Base-by-base conservation (phyloP, 1,284 basidiomycete species). In the Trametes sp. region DNA sequence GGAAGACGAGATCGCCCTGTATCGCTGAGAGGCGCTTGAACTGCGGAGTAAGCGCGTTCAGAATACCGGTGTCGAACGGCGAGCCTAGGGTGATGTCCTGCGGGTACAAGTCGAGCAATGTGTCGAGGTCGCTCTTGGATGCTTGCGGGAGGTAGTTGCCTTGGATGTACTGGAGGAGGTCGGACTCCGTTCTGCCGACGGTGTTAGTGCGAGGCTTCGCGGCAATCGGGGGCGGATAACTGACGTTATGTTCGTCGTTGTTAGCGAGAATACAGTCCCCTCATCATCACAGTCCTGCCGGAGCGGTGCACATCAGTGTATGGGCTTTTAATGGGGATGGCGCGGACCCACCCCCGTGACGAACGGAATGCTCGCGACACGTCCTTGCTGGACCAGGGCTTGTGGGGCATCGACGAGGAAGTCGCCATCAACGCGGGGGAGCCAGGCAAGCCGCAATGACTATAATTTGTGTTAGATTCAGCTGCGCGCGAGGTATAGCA, bases 11-110 rank as follows among this genome's bases (percentile, higher is more conserved):
- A 59, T 86, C 85, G 0, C 83, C 84, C 50, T 75, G 74, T 65
- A 86, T 73, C 0, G 84, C 76, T 8, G 84, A 78, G 2, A 86
- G 70, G 23, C 84, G 76, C 71, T 86, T 84, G 74, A 76, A 85
- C 56, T 85, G 76, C 0, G 80, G 81, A 0, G 79, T 76, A 19
- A 84, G 64, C 0, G 74, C 74, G 62, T 83, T 80, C 1, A 75
- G 46, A 31, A 75, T 63, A 0, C 82, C 79, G 0, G 85, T 86
- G 49, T 76, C 75, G 64, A 79, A 87, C 0, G 85, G 85, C 0
- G 84, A 84, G 2, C 85, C 84, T 65, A 79, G 65, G 0, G 71
- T 72, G 16, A 78, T 72, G 52, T 83, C 79, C 0, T 65, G 61
- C 72, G 77, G 59, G 82, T 78, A 48, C 78, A 75, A 65, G 77